Percentiles rank a stretch among this genome's conserved stretches.
Evolutionary conservation across 148 eudicot genomes (phyloP).

Genomic region (Beta vulgaris): DNA sequence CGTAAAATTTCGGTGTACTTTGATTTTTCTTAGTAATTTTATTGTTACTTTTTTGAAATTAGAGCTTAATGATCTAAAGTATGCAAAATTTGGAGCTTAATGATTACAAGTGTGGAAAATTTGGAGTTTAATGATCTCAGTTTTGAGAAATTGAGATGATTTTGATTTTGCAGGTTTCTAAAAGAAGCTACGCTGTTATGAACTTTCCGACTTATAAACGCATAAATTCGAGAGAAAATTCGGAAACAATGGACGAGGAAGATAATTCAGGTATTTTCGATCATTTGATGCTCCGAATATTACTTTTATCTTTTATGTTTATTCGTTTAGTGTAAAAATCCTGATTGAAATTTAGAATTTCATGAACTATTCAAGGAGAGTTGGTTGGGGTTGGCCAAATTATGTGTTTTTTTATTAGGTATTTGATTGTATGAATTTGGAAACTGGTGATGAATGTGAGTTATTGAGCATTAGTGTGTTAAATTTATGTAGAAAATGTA

Average conservation of each 20-base stretch:
- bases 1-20: background rate
- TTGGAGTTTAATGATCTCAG: background rate
- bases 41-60: background rate
- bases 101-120: background rate
- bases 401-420: background rate
- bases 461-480: no score
- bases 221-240: conserved; percentile 51
- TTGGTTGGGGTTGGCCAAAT: background rate
- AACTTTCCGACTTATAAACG: conserved; percentile 73
- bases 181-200: conserved; percentile 24
- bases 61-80: background rate
- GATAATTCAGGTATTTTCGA: conserved; percentile 49
- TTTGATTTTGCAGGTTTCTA: background rate
- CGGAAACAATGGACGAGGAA: conserved; percentile 47
- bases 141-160: background rate
- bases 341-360: background rate
- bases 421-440: background rate
- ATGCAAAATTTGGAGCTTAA: background rate
- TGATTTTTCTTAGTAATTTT: background rate
- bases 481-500: no score
- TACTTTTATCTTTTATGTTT: background rate
- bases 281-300: background rate
- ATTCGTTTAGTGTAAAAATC: background rate
- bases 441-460: no score
- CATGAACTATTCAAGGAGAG: background rate